Conservation (phyloP, 2,329 filamentous ascomycete species). For the Nigrospora sphaerica region DNA sequence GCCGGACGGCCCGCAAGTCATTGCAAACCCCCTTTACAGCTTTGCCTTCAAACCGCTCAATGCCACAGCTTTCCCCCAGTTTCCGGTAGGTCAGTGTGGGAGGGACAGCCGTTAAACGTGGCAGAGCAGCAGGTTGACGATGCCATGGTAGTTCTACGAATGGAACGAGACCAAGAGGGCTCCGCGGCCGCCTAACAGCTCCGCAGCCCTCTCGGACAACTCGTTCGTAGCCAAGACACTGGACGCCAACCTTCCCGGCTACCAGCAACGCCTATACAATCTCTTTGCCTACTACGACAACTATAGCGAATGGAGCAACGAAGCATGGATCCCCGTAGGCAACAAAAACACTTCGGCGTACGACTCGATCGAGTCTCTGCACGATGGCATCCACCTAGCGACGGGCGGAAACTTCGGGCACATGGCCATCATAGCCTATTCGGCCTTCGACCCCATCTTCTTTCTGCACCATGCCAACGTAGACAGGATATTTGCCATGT, state of each 20-base stretch:
- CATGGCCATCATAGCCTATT: conserved; percentile 64
- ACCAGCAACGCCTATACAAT: conserved; percentile 59
- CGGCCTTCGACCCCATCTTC: conserved; percentile 74
- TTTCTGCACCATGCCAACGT: conserved; percentile 72
- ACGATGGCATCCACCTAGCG: conserved; percentile 55
- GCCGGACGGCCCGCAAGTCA: conserved; percentile 46
- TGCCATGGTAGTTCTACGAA: conserved; percentile 39
- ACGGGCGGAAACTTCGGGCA: conserved; percentile 48
- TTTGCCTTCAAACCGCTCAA: conserved; percentile 57
- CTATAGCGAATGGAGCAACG: conserved; percentile 63
- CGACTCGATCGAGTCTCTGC: conserved; percentile 60
- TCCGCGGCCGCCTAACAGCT: conserved; percentile 31
- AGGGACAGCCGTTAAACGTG: too few relatives aligned
- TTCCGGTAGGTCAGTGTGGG: conserved; percentile 24
- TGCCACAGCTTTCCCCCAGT: conserved; percentile 47
- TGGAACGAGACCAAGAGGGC: conserved; percentile 56
- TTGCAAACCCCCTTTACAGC: conserved; percentile 55
- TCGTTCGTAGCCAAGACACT: conserved; percentile 44
- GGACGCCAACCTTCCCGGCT: conserved; percentile 42
- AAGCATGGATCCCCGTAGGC: conserved; percentile 48
- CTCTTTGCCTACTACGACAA: conserved; percentile 62
- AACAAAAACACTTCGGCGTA: conserved; percentile 35
- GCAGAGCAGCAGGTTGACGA: too few relatives aligned
- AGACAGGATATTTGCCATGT: conserved; percentile 69
- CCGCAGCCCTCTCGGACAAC: conserved; percentile 50